phyloP scores from a whole-genome alignment of 2,329 filamentous ascomycete genomes.

The Rutstroemia sp. region DNA sequence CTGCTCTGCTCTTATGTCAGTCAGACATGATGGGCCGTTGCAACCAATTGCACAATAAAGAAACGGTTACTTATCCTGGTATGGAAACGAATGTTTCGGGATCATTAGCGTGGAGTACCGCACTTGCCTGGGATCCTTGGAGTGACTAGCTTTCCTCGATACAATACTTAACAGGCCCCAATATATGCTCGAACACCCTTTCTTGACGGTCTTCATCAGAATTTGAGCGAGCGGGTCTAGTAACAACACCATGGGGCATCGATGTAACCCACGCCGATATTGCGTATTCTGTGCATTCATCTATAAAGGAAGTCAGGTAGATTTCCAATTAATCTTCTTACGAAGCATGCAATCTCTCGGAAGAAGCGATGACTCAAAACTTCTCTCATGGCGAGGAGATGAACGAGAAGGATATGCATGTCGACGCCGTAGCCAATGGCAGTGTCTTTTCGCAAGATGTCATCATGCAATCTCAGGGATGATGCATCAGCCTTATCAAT shows the following conservation, averaged over 20 bases:
- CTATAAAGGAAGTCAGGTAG: too few species aligned
- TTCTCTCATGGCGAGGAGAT: neutral
- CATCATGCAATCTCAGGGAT: slow-evolving; percentile 8
- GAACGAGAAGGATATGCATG: neutral
- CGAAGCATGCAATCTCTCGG: neutral
- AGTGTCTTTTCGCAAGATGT: neutral
- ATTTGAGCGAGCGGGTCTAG: too few species aligned
- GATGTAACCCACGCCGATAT: neutral
- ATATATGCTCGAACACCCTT: too few species aligned
- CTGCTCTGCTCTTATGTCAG: neutral
- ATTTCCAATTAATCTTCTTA: neutral
- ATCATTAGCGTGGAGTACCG: too few species aligned
- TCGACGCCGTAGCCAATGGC: neutral
- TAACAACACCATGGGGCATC: neutral
- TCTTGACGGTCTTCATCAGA: too few species aligned
- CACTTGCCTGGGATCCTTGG: too few species aligned
- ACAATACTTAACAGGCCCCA: too few species aligned
- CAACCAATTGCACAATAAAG: neutral
- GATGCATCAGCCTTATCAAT: slow-evolving; percentile 5
- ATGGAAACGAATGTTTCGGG: too few species aligned
- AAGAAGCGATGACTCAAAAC: neutral
- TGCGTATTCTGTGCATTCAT: neutral
- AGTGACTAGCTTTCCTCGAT: too few species aligned
- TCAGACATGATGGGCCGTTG: neutral
- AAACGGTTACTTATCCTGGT: too few species aligned